Base-by-base conservation (phyloP, 2,329 filamentous ascomycete genomes). In the Botryotinia convoluta region DNA sequence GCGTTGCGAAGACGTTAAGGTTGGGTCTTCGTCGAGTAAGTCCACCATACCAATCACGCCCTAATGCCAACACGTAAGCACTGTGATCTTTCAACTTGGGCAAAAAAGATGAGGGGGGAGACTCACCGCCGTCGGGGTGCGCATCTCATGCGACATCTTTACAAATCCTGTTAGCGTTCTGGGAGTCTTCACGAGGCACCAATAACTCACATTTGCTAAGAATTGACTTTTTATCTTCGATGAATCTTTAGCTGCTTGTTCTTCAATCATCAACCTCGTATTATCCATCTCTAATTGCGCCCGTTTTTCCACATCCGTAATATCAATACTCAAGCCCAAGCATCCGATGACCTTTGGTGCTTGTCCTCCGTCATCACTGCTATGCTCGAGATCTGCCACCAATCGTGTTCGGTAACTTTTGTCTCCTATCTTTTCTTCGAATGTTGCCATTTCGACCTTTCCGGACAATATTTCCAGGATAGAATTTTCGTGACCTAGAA, bases 21-120 rank as follows among this genome's bases (percentile, higher is more conserved):
- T 77, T 35, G 74, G 35, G 35, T 78, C 77, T 51, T 79, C 76
- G n/a, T 74, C 65, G 9, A 79, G 74, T 12, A 79, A 69, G 10
- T 79, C 77, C 3, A 77, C 77, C 77, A 79, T 78, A 1, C 77
- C 77, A 51, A 79, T 79, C 3, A 79, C 76, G 26, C 77, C 77
- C 77, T 77, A 5, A 26, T 18, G 14, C 26, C 42, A 67, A 4
- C n/a, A 57, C n/a, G 51, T 74, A 44, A 75, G 67, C 44, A 69
- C 62, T 12, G 3, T 67, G 32, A 16, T 67, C 29, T 18, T 14
- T 20, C 8, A 39, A 35, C 18, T 22, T 18, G 35, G n/a, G 54
- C n/a, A 4, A n/a, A 32, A 57, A 14, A 32, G 14, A 48, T 14
- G 3, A 64, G 1, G 29, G 22, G 48, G n/a, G n/a, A 18, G 5